Evolutionary conservation across 2,329 filamentous ascomycete genomes (phyloP).

Genomic region (Stagonosporopsis rhizophila): DNA sequence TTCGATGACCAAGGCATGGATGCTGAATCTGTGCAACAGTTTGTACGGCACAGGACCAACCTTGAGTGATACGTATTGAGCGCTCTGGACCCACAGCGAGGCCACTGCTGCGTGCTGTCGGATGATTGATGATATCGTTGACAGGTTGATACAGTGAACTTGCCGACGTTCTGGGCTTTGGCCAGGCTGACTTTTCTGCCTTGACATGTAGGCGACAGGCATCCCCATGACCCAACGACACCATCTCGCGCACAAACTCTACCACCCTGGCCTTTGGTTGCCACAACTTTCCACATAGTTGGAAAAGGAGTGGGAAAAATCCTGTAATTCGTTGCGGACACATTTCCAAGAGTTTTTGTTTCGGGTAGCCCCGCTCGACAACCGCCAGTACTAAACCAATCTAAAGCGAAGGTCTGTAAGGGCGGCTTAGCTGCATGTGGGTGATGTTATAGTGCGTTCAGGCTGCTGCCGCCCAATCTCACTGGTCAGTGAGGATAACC

Average conservation of each 20-base stretch:
- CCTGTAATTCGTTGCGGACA: slow-evolving; percentile 19
- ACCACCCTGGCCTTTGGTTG: neutral
- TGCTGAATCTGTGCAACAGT: slow-evolving; percentile 2
- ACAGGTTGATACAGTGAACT: slow-evolving; percentile 14
- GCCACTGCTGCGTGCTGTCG: neutral
- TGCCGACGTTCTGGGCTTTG: slow-evolving; percentile 7
- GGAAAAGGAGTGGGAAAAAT: slow-evolving; percentile 3
- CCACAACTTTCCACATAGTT: slow-evolving; percentile 7
- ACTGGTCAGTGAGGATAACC: slow-evolving; percentile 14
- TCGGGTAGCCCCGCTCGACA: slow-evolving; percentile 35
- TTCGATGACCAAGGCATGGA: slow-evolving; percentile 1
- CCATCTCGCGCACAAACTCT: neutral
- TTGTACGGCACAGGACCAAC: neutral
- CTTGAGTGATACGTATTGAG: neutral
- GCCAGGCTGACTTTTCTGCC: neutral
- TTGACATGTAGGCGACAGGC: neutral
- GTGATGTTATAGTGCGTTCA: slow-evolving; percentile 28
- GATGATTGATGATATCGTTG: slow-evolving; percentile 1
- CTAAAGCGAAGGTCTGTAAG: slow-evolving; percentile 16
- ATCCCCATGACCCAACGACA: slow-evolving; percentile 1
- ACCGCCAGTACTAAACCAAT: slow-evolving; percentile 19
- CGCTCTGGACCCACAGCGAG: neutral
- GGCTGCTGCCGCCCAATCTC: slow-evolving; percentile 8
- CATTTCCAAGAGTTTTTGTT: slow-evolving; percentile 17
- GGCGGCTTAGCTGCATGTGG: slow-evolving; percentile 28